Conservation (phyloP, 2,329 filamentous ascomycete species). For the Diaporthe sp. region DNA sequence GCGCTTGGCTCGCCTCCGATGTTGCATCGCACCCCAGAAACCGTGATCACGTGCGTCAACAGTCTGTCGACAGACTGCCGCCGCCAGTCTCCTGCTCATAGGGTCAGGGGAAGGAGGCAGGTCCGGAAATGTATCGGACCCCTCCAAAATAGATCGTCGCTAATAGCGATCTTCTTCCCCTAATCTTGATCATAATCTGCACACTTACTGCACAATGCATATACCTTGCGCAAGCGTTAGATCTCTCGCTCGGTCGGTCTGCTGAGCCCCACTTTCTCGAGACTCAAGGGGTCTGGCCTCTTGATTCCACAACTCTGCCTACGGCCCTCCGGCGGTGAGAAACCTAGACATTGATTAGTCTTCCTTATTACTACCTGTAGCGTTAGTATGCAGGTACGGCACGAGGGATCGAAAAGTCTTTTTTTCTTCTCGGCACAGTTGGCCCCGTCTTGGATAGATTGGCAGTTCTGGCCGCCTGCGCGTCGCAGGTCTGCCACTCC, state of each 20-base stretch:
- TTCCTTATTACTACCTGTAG: not conserved
- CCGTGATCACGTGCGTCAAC: not conserved
- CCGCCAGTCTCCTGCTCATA: not conserved
- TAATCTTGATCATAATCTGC: not conserved
- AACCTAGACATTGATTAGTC: not conserved
- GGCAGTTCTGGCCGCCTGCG: not conserved
- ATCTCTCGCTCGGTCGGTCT: not conserved
- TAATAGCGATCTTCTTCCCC: not conserved
- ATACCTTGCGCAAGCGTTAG: not conserved
- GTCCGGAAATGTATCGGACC: not conserved
- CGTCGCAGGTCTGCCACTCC: not conserved
- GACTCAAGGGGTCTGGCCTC: not conserved
- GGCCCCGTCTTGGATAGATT: too few species aligned
- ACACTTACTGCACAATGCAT: not conserved
- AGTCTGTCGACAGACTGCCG: not conserved
- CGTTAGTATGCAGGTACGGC: not conserved
- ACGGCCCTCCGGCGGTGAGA: slow-evolving; percentile 27
- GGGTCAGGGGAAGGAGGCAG: not conserved
- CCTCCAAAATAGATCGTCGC: not conserved
- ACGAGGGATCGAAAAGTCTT: not conserved
- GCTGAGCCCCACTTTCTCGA: not conserved
- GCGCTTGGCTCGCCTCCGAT: slow-evolving; percentile 10
- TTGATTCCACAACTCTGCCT: not conserved
- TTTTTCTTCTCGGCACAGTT: not conserved
- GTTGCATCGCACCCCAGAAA: not conserved